A percentile compares a stretch with the other conserved stretches of the same genome.
Conservation (phyloP, 139 green algal genomes). For the Penium margaritaceum region DNA sequence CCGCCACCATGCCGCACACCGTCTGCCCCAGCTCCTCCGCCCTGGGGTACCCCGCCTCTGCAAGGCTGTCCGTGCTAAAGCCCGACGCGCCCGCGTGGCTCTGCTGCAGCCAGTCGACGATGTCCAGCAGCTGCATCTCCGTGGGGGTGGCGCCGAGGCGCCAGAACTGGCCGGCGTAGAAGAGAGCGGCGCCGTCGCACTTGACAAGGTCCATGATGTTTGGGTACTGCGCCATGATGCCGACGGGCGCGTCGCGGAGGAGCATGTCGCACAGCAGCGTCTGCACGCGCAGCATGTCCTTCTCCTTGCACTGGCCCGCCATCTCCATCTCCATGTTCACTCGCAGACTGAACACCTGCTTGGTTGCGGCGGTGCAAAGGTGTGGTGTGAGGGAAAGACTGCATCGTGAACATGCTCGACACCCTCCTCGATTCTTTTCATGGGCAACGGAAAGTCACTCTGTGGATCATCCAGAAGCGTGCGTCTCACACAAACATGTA, state of each 20-base stretch:
- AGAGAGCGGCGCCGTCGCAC: conserved; percentile 40
- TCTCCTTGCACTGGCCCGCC: conserved; percentile 24
- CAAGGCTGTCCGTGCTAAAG: conserved; percentile 32
- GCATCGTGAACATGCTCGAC: no score
- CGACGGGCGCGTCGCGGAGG: conserved; percentile 34
- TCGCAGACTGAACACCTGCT: conserved; percentile 33
- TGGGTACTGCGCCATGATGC: conserved; percentile 35
- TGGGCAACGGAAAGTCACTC: no score
- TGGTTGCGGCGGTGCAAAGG: background rate
- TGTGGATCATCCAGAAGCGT: no score
- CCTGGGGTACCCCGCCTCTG: conserved; percentile 28
- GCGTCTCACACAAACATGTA: no score
- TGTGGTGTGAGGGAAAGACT: no score
- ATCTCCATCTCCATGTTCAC: conserved; percentile 42
- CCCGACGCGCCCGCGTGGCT: conserved; percentile 18
- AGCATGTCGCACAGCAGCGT: conserved; percentile 42
- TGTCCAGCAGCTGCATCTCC: conserved; percentile 17
- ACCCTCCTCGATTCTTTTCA: no score
- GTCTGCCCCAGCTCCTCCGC: conserved; percentile 13
- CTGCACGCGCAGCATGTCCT: conserved; percentile 38
- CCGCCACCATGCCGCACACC: conserved; percentile 38
- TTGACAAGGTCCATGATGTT: conserved; percentile 38
- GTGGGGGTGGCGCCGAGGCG: conserved; percentile 17
- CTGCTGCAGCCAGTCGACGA: conserved; percentile 27
- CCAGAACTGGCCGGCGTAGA: conserved; percentile 33